Evolutionary conservation across 257 asterid genomes (phyloP), one percentile per base, ranked within the genome.

Genomic region (Eustoma russellianum): DNA sequence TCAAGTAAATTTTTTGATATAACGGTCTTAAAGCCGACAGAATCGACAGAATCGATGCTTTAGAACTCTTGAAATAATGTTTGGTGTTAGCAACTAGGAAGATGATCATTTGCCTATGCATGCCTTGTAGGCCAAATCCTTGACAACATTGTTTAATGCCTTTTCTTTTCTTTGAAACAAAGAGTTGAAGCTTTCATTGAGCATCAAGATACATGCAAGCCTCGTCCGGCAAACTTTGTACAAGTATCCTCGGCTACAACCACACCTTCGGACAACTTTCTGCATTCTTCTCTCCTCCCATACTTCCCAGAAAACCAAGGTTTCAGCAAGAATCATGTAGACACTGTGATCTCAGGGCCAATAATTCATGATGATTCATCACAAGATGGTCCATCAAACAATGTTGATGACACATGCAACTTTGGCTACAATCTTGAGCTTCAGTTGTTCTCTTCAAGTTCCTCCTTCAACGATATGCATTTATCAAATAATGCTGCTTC

Each of bases 121-220:
- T 24, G 30, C 30, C 30, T 24, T 24, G n/a, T n/a, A 24, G 30
- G 30, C 3, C 30, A 24, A 24, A 24, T 24, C 30, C 2, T 24
- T 24, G 30, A 0, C 30, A 24, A 24, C 30, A 24, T 24, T 24
- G 30, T 24, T 24, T 24, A 24, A 24, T 24, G 30, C 2, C 3
- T 24, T 1, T 24, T 24, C 3, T 24, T 24, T 24, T 24, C 30
- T 24, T 24, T 1, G 30, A 24, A 24, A 24, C 30, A 24, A 24
- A 74, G 79, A 48, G 76, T 74, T 46, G 79, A 74, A 47, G 59
- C 76, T 17, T 74, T 74, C 33, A 74, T 74, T 57, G 79, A 74
- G 54, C 75, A 74, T 58, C 79, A 74, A 69, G 79, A 74, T 62
- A 33, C 79, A 69, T 74, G 79, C 79, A 74, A 65, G 48, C 46